These are phyloP conservation scores for Lantana camara DNA, from an alignment of 257 asterid genomes.

Conservation along the genomic window DNA sequence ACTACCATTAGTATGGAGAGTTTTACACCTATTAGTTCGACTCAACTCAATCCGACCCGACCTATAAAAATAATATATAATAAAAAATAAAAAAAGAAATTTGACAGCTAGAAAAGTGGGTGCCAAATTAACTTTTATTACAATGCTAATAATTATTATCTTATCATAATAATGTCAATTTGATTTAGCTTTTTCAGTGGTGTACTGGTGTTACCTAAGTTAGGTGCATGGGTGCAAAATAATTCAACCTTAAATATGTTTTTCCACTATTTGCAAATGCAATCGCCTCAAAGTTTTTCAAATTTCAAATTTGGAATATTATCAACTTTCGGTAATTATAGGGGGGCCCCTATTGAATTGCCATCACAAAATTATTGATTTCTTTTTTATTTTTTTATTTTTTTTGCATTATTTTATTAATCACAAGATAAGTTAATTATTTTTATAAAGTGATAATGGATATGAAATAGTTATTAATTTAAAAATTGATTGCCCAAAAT, in stretches of 20 bases:
- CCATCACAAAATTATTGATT: neutral
- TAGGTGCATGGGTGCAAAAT: neutral
- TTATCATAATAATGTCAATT: neutral
- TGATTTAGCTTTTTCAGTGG: neutral
- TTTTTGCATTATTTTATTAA: neutral
- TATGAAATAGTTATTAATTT: too few relatives aligned
- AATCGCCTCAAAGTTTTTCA: neutral
- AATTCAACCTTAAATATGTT: slow-evolving; percentile 2
- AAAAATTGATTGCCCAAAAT: too few relatives aligned
- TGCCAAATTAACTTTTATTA: slow-evolving; percentile 26
- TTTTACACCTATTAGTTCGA: too few relatives aligned
- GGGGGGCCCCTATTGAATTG: neutral
- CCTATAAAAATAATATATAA: too few relatives aligned
- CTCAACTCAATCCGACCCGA: too few relatives aligned
- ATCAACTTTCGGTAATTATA: too few relatives aligned
- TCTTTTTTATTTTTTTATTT: neutral
- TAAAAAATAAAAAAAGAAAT: neutral
- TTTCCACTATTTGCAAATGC: slow-evolving; percentile 19
- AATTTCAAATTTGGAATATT: neutral
- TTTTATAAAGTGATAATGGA: too few relatives aligned
- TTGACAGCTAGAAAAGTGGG: slow-evolving; percentile 36
- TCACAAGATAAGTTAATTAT: too few relatives aligned
- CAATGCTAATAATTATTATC: neutral
- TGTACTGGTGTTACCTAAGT: neutral
- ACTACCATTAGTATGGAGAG: too few relatives aligned